Base-by-base conservation (phyloP, 768 basidiomycete species). In the Hericium coralloides region DNA sequence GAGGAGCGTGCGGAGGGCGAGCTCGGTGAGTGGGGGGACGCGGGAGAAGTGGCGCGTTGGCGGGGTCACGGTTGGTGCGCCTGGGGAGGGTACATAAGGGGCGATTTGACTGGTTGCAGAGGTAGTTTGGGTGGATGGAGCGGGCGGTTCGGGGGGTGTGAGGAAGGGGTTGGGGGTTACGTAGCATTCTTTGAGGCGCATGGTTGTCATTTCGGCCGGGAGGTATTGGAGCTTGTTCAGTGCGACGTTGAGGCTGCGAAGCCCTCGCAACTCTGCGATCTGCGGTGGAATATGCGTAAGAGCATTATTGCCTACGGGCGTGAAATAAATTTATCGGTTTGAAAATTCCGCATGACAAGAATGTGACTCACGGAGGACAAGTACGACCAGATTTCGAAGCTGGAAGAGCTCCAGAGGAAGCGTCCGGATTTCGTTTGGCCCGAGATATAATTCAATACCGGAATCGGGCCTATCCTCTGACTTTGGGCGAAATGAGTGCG, bases 111-210 rank as follows among this genome's bases (percentile, higher is more conserved):
- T 55, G 38, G 48, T 31, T 31, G 31, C 31, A 20, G 49, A 52
- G 12, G 49, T 10, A 15, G 31, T 22, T 14, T 26, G 8, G 10
- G 22, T 18, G 2, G 31, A 12, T 5, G 38, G 22, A 1, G 43
- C 14, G 9, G 51, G 20, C 15, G 56, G 26, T 23, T 59, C 59
- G 12, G 56, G 54, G 23, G 59, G 54, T 23, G 15, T 17, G 23
- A 57, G 18, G 59, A 59, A 60, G 25, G 56, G 56, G 17, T 62
- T 62, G 17, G 61, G 60, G 31, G 61, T 60, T 12, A 62, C 52
- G 7, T 57, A 55, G 36, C 61, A 49, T 18, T 60, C 53, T 6
- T 52, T 52, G 39, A 62, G 56, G 3, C 51, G 48, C 53, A 62
- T 53, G 18, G 50, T 49, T 12, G 47, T 49, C 56, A 62, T 60